Conservation (phyloP, 1,284 basidiomycete species). For the Heterobasidion annosum region DNA sequence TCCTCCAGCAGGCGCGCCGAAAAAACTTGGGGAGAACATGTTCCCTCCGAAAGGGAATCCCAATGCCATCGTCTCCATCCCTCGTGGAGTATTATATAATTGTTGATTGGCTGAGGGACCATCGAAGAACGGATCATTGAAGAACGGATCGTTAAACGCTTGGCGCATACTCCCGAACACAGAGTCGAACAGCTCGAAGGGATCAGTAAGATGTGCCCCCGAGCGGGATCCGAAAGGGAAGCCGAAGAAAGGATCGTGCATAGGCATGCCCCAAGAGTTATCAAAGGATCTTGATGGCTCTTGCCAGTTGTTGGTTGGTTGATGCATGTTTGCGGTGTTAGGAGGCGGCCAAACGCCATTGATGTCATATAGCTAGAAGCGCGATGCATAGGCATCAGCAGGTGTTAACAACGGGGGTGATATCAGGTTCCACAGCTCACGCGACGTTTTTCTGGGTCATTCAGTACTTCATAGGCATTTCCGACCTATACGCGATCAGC, state of each 20-base stretch:
- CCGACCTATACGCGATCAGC: constrained; percentile 25
- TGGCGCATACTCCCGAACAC: constrained; percentile 45
- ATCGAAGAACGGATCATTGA: not conserved
- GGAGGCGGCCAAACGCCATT: constrained; percentile 69
- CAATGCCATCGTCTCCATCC: constrained; percentile 6
- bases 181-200: constrained; percentile 61
- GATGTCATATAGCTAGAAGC: constrained; percentile 50
- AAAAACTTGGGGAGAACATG: constrained; percentile 10
- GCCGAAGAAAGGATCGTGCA: constrained; percentile 14
- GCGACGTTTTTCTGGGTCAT: constrained; percentile 29
- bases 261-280: constrained; percentile 18
- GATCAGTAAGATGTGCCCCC: constrained; percentile 49
- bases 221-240: constrained; percentile 10
- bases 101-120: constrained; percentile 11
- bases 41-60: constrained; percentile 10
- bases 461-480: constrained; percentile 43
- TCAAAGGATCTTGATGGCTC: not conserved
- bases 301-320: not conserved
- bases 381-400: constrained; percentile 2
- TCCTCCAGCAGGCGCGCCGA: not conserved
- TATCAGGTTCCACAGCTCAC: constrained; percentile 15
- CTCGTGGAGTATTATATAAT: constrained; percentile 3
- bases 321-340: constrained; percentile 4
- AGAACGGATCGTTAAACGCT: constrained; percentile 13
- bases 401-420: not conserved